Percentiles rank a stretch among this genome's conserved stretches.
Evolutionary conservation across 2,329 filamentous ascomycete species (phyloP).

Genomic region (Cytospora leucostoma): DNA sequence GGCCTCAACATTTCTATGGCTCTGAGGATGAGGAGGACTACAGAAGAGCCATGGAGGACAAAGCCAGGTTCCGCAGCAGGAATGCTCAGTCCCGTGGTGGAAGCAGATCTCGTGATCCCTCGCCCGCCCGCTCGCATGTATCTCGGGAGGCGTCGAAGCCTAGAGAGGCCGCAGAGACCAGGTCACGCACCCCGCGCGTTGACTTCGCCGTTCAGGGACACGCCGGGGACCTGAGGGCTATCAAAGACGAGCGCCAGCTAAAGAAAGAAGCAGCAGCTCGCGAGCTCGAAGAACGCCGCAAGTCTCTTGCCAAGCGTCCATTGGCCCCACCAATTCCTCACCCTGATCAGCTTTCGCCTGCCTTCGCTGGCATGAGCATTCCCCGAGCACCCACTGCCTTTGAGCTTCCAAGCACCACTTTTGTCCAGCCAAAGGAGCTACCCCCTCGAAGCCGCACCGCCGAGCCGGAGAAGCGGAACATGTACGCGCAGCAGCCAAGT

Average conservation of each 20-base stretch:
- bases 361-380: conserved; percentile 31
- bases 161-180: conserved; percentile 35
- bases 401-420: conserved; percentile 48
- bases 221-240: conserved; percentile 55
- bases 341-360: conserved; percentile 58
- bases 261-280: conserved; percentile 77
- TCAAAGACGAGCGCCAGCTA: conserved; percentile 61
- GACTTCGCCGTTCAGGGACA: conserved; percentile 47
- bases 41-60: conserved; percentile 52
- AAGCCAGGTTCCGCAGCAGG: conserved; percentile 58
- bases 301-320: conserved; percentile 78
- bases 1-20: conserved; percentile 49
- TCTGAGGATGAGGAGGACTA: conserved; percentile 69
- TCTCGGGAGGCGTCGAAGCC: conserved; percentile 34
- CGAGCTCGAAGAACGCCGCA: conserved; percentile 84
- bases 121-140: conserved; percentile 31
- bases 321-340: conserved; percentile 79
- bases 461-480: conserved; percentile 59
- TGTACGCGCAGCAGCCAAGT: conserved; percentile 46
- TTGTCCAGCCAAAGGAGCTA: conserved; percentile 44
- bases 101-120: conserved; percentile 30
- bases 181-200: conserved; percentile 38
- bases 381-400: conserved; percentile 37
- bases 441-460: conserved; percentile 65
- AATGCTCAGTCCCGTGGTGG: conserved; percentile 41